Evolutionary conservation across 192 early-diverging fungal species (phyloP), one percentile per base, ranked within the genome.

Genomic region (Podila verticillata): DNA sequence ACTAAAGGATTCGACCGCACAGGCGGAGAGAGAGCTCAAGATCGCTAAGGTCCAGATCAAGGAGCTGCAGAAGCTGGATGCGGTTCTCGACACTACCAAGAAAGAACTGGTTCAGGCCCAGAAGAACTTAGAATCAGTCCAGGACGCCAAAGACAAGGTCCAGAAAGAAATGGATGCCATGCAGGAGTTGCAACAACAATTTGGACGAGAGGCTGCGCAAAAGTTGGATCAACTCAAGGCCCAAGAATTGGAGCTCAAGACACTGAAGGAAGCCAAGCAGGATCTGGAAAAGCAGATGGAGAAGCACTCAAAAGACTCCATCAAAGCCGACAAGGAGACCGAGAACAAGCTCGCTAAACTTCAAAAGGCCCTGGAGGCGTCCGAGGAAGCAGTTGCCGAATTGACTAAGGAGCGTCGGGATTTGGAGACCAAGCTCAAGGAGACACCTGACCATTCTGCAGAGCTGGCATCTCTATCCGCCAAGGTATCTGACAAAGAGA

Each of bases 1-100:
- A 7, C 47, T 60, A 22, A 62, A 64, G 56, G 65, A 66, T 26
- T 57, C 65, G 1, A 36, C n/a, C 3, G 49, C 49, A 2, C n/a
- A 6, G 4, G 31, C 36, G 2, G 77, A 80, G 54, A 72, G 72
- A 29, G 77, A 80, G 31, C 59, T 80, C 26, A 80, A 62, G 61
- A 72, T 80, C 24, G 65, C 70, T 19, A 61, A 49, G 0, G 77
- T 65, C 3, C 77, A 72, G 26, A 49, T 80, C 56, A 80, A 80
- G 56, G 77, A 72, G n/a, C 44, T 80, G 7, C 69, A 80, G 36
- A 80, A 80, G 28, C 34, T 66, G 17, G 70, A 80, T 19, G 32
- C n/a, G 10, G 56, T 30, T 7, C 49, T 64, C 1, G 30, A 66
- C 7, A 54, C 65, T 26, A 68, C 65, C 12, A 80, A 64, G 58